A percentile compares a stretch with the other conserved stretches of the same genome.
Evolutionary conservation across 2,329 filamentous ascomycete species (phyloP).

Genomic region (Metarhizium anisopliae): DNA sequence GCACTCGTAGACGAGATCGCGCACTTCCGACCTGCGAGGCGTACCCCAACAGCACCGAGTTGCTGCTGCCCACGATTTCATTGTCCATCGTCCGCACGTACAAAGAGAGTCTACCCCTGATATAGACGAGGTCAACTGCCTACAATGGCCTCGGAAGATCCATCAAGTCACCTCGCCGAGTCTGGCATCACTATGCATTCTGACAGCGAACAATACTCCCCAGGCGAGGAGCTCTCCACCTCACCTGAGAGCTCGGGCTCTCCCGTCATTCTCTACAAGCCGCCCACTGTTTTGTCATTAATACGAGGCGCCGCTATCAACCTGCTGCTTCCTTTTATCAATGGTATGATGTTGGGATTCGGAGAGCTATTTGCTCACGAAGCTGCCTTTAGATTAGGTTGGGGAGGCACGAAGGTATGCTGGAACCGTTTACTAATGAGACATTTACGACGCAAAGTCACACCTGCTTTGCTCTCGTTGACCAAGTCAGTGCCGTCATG

Average conservation of each 20-base stretch:
- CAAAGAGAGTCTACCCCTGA: background rate
- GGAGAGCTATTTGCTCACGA: slow-evolving; percentile 96
- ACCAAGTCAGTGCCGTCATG: background rate
- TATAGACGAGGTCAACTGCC: background rate
- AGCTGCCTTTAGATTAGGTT: slow-evolving; percentile 84
- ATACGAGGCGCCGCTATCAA: slow-evolving; percentile 90
- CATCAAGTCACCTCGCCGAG: slow-evolving; percentile 50
- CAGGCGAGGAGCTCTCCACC: slow-evolving; percentile 50
- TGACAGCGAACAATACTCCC: slow-evolving; percentile 76
- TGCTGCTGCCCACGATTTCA: too few species aligned
- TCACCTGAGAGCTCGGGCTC: slow-evolving; percentile 55
- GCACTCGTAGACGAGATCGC: background rate
- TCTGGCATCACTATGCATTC: slow-evolving; percentile 71
- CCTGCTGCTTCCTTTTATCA: slow-evolving; percentile 88
- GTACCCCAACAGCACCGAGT: too few species aligned
- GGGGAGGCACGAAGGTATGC: slow-evolving; percentile 85
- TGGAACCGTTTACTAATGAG: background rate
- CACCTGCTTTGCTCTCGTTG: background rate
- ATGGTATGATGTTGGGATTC: slow-evolving; percentile 96
- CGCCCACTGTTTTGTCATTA: slow-evolving; percentile 79
- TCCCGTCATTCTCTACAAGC: slow-evolving; percentile 76
- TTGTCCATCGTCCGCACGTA: background rate
- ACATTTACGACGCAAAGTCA: background rate
- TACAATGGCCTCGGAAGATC: slow-evolving; percentile 45
- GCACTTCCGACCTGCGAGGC: too few species aligned